phyloP scores from a whole-genome alignment of 2,329 filamentous ascomycete genomes.

The Pestalotiopsis sp. region DNA sequence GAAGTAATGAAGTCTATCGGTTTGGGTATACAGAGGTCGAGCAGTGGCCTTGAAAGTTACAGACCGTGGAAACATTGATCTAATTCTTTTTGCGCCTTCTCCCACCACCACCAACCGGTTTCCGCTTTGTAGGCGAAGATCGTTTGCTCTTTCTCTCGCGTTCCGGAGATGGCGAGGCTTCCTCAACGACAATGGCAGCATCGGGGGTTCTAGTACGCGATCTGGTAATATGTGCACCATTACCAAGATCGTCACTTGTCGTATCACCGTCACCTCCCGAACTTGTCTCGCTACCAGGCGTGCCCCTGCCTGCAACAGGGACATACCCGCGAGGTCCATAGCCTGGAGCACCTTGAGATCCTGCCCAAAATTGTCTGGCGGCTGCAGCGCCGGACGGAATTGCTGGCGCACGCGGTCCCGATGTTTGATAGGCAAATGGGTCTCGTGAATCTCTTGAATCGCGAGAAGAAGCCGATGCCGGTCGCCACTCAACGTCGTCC shows the following conservation, averaged over 20 bases:
- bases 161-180: conserved; percentile 26
- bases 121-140: conserved; percentile 37
- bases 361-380: conserved; percentile 38
- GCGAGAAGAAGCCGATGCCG: conserved; percentile 29
- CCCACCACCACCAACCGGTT: conserved; percentile 26
- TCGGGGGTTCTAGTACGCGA: conserved; percentile 32
- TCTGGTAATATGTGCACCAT: conserved; percentile 21
- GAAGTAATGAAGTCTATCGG: conserved; percentile 18
- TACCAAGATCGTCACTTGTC: conserved; percentile 28
- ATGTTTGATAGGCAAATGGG: conserved; percentile 56
- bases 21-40: conserved; percentile 20
- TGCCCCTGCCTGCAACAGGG: conserved; percentile 35
- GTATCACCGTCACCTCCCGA: conserved; percentile 33
- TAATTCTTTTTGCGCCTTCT: conserved; percentile 34
- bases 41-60: not conserved
- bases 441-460: conserved; percentile 34
- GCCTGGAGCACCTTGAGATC: conserved; percentile 26
- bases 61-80: conserved; percentile 6
- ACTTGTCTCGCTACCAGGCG: conserved; percentile 35
- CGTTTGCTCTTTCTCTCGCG: conserved; percentile 39
- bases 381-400: conserved; percentile 30
- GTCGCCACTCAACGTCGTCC: conserved; percentile 28
- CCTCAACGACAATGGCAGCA: conserved; percentile 42
- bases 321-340: conserved; percentile 19
- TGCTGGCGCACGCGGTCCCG: conserved; percentile 40